These are phyloP conservation scores for Fraxinus excelsior DNA, from an alignment of 257 asterid species.

Conservation along the genomic window DNA sequence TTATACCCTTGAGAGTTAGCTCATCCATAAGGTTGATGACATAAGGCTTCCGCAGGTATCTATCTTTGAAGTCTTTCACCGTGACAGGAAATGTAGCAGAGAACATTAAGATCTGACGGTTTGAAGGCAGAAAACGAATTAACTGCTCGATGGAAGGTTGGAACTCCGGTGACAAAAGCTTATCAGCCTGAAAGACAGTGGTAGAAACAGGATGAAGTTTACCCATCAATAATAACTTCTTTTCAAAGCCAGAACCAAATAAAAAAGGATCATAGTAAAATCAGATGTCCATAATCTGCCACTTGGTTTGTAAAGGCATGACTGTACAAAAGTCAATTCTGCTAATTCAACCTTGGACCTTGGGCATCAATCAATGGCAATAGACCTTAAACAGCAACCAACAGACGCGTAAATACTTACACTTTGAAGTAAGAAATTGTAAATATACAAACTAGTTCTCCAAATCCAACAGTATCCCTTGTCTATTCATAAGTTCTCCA, in stretches of 20 bases:
- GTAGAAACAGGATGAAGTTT: slow-evolving; percentile 16
- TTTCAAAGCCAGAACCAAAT: background rate
- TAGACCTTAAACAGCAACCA: slow-evolving; percentile 11
- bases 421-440: slow-evolving; percentile 1
- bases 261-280: background rate
- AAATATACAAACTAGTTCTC: slow-evolving; percentile 11
- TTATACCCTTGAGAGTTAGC: slow-evolving; percentile 90
- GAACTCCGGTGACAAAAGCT: slow-evolving; percentile 91
- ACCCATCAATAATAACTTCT: slow-evolving; percentile 17
- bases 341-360: background rate
- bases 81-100: slow-evolving; percentile 93
- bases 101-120: slow-evolving; percentile 87
- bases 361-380: background rate
- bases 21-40: slow-evolving; percentile 93
- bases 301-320: background rate
- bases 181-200: slow-evolving; percentile 76
- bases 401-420: background rate
- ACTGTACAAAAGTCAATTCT: background rate
- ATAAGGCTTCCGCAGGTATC: slow-evolving; percentile 70
- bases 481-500: background rate
- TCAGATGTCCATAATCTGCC: slow-evolving; percentile 1
- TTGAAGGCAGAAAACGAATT: slow-evolving; percentile 63
- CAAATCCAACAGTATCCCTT: slow-evolving; percentile 10
- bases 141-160: slow-evolving; percentile 85
- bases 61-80: slow-evolving; percentile 79